Conservation (phyloP, 306 rosid species). For the Gillenia trifoliata region DNA sequence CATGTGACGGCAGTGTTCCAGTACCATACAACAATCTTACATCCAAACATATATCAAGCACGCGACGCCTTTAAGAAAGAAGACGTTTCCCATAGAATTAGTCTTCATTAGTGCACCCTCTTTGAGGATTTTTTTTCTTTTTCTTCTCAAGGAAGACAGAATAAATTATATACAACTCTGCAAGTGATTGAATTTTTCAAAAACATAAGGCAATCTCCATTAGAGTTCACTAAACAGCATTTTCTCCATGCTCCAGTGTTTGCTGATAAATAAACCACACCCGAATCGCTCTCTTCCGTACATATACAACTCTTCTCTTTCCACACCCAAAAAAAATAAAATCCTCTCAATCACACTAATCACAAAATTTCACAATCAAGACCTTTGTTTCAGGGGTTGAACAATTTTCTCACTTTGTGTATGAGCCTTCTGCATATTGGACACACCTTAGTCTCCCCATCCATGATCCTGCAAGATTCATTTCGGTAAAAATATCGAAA, state of each 20-base stretch:
- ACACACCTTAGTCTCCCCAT: slow-evolving; percentile 55
- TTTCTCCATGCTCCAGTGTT: background rate
- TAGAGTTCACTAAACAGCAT: background rate
- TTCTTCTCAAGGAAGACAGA: background rate
- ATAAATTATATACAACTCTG: background rate
- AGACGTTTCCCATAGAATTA: background rate
- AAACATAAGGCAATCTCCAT: background rate
- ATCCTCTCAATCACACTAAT: slow-evolving; percentile 1
- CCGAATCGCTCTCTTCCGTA: background rate
- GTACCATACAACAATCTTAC: no score
- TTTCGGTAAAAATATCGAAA: background rate
- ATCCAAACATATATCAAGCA: no score
- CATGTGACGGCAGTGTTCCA: no score
- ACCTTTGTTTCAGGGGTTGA: slow-evolving; percentile 20
- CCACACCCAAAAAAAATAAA: background rate
- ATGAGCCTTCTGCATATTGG: slow-evolving; percentile 70
- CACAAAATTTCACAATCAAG: slow-evolving; percentile 13
- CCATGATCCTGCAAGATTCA: slow-evolving; percentile 50
- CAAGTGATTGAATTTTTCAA: background rate
- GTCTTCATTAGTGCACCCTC: background rate
- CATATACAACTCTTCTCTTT: background rate
- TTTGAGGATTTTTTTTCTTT: background rate
- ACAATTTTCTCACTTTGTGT: slow-evolving; percentile 56
- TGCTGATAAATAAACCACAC: background rate
- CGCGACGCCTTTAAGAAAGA: no score